These are phyloP conservation scores for Verticillium nubilum DNA, from an alignment of 2,329 filamentous ascomycete species.

Conservation along the genomic window DNA sequence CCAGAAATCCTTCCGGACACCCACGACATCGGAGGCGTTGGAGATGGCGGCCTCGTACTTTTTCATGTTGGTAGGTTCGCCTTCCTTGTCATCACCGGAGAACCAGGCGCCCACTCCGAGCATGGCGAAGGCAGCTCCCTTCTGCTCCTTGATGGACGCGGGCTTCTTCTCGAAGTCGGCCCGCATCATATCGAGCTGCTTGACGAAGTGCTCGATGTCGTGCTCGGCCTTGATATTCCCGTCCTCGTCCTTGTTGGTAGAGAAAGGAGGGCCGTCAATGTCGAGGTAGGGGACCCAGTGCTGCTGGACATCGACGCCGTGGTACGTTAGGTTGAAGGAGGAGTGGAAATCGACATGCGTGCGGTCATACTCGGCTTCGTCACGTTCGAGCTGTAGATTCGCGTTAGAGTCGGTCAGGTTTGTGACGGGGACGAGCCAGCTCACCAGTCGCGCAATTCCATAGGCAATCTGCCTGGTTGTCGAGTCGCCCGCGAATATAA, in stretches of 20 bases:
- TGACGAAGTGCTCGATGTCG: constrained; percentile 12
- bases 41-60: constrained; percentile 17
- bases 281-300: constrained; percentile 60
- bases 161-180: constrained; percentile 12
- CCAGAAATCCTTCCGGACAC: constrained; percentile 13
- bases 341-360: background rate
- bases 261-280: constrained; percentile 17
- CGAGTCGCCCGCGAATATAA: constrained; percentile 57
- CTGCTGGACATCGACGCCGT: constrained; percentile 45
- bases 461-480: constrained; percentile 55
- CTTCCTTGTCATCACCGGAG: constrained; percentile 6
- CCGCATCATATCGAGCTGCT: constrained; percentile 16
- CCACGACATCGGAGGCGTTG: constrained; percentile 12
- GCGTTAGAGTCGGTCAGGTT: background rate
- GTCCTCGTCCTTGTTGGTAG: background rate
- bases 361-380: background rate
- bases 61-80: constrained; percentile 7
- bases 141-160: constrained; percentile 10
- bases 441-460: constrained; percentile 31
- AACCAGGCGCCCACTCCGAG: constrained; percentile 21
- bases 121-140: constrained; percentile 16
- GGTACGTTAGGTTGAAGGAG: constrained; percentile 28
- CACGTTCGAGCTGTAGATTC: background rate
- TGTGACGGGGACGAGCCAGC: background rate
- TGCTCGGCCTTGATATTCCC: background rate